Percentiles rank a stretch among this genome's conserved stretches.
These are phyloP conservation scores for Penicillium sp. DNA, from an alignment of 2,329 filamentous ascomycete species.

Conservation along the genomic window DNA sequence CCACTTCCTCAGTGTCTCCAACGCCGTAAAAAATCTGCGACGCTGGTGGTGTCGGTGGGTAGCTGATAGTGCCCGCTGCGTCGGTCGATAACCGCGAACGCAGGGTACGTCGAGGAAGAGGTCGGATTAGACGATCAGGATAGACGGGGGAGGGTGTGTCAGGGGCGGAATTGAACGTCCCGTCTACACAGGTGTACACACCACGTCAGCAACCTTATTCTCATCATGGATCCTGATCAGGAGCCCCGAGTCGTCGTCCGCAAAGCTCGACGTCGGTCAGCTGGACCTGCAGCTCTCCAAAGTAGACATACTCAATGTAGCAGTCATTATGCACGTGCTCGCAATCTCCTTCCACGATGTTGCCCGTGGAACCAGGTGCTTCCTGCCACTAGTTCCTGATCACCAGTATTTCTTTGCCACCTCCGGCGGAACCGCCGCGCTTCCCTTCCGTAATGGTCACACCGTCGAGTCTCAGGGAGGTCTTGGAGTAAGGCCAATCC, in stretches of 20 bases:
- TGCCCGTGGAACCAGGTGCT: constrained; percentile 11
- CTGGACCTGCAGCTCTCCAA: constrained; percentile 10
- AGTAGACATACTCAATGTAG: constrained; percentile 40
- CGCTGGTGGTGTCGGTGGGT: constrained; percentile 65
- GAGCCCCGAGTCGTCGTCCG: constrained; percentile 8
- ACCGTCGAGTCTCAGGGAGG: neutral
- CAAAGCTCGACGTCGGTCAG: constrained; percentile 10
- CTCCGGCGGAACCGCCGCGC: neutral
- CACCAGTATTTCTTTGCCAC: constrained; percentile 17
- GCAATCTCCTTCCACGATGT: constrained; percentile 24
- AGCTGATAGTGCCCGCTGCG: constrained; percentile 73
- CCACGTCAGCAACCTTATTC: constrained; percentile 34
- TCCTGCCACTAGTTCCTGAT: constrained; percentile 11
- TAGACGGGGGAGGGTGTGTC: constrained; percentile 77
- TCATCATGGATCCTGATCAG: constrained; percentile 18
- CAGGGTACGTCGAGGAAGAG: constrained; percentile 80
- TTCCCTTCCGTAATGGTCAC: too few species aligned
- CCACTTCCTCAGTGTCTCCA: constrained; percentile 51
- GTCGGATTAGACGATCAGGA: constrained; percentile 86
- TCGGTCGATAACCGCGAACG: constrained; percentile 83
- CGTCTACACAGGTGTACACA: constrained; percentile 35
- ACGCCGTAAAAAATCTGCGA: constrained; percentile 73
- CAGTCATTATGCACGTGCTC: constrained; percentile 36
- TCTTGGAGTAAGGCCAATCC: constrained; percentile 5
- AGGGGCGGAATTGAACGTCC: constrained; percentile 46